These are phyloP conservation scores for Fomitopsis palustris DNA, from an alignment of 1,284 basidiomycete species.

Conservation along the genomic window DNA sequence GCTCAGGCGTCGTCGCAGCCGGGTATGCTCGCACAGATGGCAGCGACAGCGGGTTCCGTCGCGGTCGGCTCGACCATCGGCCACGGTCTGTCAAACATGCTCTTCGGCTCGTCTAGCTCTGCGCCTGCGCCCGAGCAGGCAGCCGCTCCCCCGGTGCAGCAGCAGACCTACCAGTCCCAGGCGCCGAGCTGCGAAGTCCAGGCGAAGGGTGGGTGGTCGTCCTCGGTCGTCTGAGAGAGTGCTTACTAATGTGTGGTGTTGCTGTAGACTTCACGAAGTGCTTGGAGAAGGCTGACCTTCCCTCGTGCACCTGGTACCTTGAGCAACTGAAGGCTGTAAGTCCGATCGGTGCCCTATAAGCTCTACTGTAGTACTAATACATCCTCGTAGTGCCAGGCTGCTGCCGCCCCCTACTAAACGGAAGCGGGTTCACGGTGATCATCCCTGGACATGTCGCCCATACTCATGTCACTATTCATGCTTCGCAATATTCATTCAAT, in stretches of 20 bases:
- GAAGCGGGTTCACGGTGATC: not conserved
- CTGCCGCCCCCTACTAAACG: conserved; percentile 59
- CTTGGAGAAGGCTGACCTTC: conserved; percentile 72
- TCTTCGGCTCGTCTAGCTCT: conserved; percentile 59
- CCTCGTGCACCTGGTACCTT: conserved; percentile 77
- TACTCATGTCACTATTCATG: too few species aligned
- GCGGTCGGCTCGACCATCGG: conserved; percentile 83
- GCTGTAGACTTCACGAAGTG: conserved; percentile 70
- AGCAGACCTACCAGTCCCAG: conserved; percentile 35
- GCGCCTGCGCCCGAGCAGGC: conserved; percentile 40
- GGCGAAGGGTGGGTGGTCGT: conserved; percentile 57
- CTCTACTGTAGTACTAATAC: not conserved
- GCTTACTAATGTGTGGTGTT: not conserved
- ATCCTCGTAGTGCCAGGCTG: conserved; percentile 65
- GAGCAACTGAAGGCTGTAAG: conserved; percentile 82
- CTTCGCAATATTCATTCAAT: too few species aligned
- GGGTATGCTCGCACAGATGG: conserved; percentile 79
- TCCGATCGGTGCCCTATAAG: conserved; percentile 6
- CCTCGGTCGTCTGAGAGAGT: not conserved
- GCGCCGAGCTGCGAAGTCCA: conserved; percentile 62
- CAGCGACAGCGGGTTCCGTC: conserved; percentile 85
- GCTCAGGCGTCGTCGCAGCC: conserved; percentile 38
- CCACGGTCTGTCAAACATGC: conserved; percentile 81
- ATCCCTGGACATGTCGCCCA: not conserved
- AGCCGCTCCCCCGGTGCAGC: conserved; percentile 39